A percentile compares a stretch with the other conserved stretches of the same genome.
Evolutionary conservation across 2,329 filamentous ascomycete species (phyloP).

Genomic region (Ilyonectria robusta): DNA sequence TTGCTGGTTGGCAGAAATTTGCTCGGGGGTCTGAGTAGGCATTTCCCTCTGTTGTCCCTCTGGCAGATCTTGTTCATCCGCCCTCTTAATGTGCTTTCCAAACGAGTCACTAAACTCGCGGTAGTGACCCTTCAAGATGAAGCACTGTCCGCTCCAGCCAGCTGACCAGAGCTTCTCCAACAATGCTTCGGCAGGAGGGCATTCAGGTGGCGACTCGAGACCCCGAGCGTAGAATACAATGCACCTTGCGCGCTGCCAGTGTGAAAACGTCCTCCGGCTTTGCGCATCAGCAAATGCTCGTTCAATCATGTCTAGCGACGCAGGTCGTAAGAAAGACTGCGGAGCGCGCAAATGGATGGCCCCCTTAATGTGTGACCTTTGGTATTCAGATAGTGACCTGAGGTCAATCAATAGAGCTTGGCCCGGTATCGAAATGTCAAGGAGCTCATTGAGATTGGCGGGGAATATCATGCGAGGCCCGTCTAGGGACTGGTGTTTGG

Average conservation of each 20-base stretch:
- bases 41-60: constrained; percentile 51
- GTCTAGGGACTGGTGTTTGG: constrained; percentile 48
- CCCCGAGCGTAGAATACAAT: constrained; percentile 68
- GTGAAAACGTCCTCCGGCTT: constrained; percentile 61
- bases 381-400: constrained; percentile 62
- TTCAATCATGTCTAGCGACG: constrained; percentile 66
- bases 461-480: constrained; percentile 65
- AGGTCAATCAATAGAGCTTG: constrained; percentile 66
- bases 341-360: constrained; percentile 68
- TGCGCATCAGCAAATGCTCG: constrained; percentile 64
- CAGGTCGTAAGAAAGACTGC: constrained; percentile 62
- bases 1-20: constrained; percentile 50
- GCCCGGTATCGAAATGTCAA: constrained; percentile 64
- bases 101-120: constrained; percentile 69
- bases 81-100: constrained; percentile 63
- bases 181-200: constrained; percentile 63
- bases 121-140: constrained; percentile 70
- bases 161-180: constrained; percentile 60
- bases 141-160: constrained; percentile 66
- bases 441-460: constrained; percentile 63
- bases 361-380: constrained; percentile 65
- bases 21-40: constrained; percentile 33
- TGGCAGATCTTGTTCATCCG: constrained; percentile 57
- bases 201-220: constrained; percentile 65
- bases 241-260: constrained; percentile 62